Conservation (phyloP, 108 stramenopile genomes). For the Cafeteria roenbergensis region DNA sequence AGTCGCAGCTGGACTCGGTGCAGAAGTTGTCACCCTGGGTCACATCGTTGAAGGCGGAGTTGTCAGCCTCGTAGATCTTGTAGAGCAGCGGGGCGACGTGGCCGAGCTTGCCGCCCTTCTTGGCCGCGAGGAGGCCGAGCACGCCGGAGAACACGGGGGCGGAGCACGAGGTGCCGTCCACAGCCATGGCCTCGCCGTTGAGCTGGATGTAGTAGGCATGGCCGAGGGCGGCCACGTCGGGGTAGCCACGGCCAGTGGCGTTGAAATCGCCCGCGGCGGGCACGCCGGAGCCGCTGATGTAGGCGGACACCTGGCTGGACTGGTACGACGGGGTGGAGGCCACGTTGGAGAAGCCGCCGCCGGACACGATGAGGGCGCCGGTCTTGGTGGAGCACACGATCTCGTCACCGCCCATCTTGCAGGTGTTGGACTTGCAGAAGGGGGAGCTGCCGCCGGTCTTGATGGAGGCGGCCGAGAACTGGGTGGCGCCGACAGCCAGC, state of each 20-base stretch:
- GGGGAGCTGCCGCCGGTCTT: background rate
- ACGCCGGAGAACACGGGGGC: slow-evolving; percentile 30
- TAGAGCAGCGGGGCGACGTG: slow-evolving; percentile 34
- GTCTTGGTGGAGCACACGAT: slow-evolving; percentile 2
- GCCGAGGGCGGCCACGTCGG: slow-evolving; percentile 30
- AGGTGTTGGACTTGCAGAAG: background rate
- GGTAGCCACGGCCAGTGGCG: slow-evolving; percentile 28
- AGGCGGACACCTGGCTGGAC: slow-evolving; percentile 15
- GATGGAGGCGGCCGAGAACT: slow-evolving; percentile 8
- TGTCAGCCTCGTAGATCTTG: slow-evolving; percentile 10
- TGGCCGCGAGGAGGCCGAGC: slow-evolving; percentile 24
- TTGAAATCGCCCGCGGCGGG: slow-evolving; percentile 25
- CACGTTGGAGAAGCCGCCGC: slow-evolving; percentile 32
- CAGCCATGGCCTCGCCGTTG: slow-evolving; percentile 18
- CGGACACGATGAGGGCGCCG: slow-evolving; percentile 28
- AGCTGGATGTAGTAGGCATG: slow-evolving; percentile 31
- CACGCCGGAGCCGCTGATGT: slow-evolving; percentile 17
- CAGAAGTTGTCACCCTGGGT: slow-evolving; percentile 19
- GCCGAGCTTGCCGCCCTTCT: slow-evolving; percentile 22
- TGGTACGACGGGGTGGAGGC: slow-evolving; percentile 22
- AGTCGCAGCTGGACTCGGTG: background rate
- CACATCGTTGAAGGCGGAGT: slow-evolving; percentile 27
- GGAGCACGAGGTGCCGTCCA: slow-evolving; percentile 30
- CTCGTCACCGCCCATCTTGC: background rate
- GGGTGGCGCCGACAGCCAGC: slow-evolving; percentile 42